Percentiles rank a stretch among this genome's conserved stretches.
These are phyloP conservation scores for Dipteronia sinensis DNA, from an alignment of 345 rosid genomes.

Conservation along the genomic window DNA sequence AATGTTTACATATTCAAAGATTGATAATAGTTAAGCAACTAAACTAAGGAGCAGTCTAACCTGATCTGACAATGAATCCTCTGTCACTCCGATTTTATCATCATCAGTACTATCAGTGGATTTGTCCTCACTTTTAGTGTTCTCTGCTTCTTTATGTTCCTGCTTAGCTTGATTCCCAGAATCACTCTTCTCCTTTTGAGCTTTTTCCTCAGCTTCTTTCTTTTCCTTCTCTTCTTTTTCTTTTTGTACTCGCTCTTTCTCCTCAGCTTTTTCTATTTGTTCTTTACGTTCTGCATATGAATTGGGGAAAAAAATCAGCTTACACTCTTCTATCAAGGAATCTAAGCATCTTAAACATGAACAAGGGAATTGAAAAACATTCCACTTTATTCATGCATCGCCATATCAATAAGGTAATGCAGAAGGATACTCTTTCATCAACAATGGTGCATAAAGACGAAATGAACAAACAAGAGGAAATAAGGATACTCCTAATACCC, in stretches of 20 bases:
- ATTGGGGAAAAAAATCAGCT: conserved; percentile 20
- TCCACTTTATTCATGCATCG: conserved; percentile 7
- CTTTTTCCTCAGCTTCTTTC: conserved; percentile 71
- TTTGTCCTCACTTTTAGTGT: conserved; percentile 34
- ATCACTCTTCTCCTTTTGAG: conserved; percentile 38
- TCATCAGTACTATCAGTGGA: conserved; percentile 30
- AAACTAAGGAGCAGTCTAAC: conserved; percentile 33
- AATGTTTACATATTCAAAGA: neutral
- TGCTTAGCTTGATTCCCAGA: conserved; percentile 39
- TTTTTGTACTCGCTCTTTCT: conserved; percentile 66
- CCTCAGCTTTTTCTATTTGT: conserved; percentile 83
- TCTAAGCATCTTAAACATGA: neutral
- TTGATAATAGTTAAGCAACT: neutral
- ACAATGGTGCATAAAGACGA: neutral
- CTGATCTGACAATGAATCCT: conserved; percentile 61
- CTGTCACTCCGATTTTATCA: conserved; percentile 51
- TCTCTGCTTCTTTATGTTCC: conserved; percentile 38
- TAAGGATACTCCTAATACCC: neutral
- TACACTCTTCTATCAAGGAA: neutral
- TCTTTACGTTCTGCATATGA: conserved; percentile 69
- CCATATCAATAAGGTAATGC: neutral
- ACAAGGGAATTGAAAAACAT: neutral
- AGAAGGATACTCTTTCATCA: neutral
- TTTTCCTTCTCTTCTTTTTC: conserved; percentile 77
- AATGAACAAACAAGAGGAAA: neutral